Conservation (phyloP, 2,329 filamentous ascomycete species). For the Alternaria sp. region DNA sequence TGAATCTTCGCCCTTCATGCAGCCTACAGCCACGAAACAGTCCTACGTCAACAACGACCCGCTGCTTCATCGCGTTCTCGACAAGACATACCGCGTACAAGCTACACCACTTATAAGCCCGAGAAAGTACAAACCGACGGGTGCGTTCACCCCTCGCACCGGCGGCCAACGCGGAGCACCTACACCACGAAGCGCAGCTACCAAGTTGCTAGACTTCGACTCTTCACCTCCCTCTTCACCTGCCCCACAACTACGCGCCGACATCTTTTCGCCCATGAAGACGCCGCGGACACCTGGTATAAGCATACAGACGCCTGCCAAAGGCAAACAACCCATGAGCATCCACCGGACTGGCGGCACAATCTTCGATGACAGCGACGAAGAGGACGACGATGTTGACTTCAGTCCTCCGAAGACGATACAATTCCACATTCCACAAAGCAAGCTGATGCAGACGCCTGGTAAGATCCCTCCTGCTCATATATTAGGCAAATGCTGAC, state of each 20-base stretch:
- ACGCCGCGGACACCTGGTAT: constrained; percentile 76
- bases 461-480: constrained; percentile 56
- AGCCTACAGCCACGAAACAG: constrained; percentile 45
- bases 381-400: constrained; percentile 61
- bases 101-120: constrained; percentile 83
- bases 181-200: constrained; percentile 29
- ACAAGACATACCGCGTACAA: constrained; percentile 94
- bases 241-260: constrained; percentile 81
- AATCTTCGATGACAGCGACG: constrained; percentile 78
- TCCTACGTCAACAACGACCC: constrained; percentile 66
- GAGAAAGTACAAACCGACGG: constrained; percentile 52
- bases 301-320: constrained; percentile 77
- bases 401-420: constrained; percentile 95
- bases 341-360: constrained; percentile 52
- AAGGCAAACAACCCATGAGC: constrained; percentile 51
- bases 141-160: constrained; percentile 47
- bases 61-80: constrained; percentile 86
- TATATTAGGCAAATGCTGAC: background rate
- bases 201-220: constrained; percentile 37
- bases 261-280: constrained; percentile 79
- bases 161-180: constrained; percentile 35
- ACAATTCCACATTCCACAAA: constrained; percentile 80
- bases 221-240: constrained; percentile 62
- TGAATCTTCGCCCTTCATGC: constrained; percentile 61
- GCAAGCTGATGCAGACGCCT: constrained; percentile 79